A percentile compares a stretch with the other conserved stretches of the same genome.
Conservation (phyloP, 805 yeast genomes). For the Dipodascopsis tothii region DNA sequence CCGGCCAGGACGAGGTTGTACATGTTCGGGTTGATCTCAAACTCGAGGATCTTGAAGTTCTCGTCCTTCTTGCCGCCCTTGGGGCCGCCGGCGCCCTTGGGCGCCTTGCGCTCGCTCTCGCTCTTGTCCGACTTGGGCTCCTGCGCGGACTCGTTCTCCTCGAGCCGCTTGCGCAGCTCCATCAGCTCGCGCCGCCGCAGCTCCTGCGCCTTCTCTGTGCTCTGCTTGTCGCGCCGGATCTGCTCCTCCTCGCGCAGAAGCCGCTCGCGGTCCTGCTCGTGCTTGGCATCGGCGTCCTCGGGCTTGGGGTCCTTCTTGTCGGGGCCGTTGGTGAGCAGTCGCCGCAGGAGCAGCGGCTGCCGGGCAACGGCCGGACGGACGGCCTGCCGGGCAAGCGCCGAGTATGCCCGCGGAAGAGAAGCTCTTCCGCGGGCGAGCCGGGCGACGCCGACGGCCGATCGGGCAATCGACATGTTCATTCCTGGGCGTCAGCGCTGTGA, state of each 20-base stretch:
- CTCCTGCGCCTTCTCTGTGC: neutral
- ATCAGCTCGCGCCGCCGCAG: neutral
- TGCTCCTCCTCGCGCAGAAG: neutral
- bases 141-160: neutral
- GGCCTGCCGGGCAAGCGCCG: too few species aligned
- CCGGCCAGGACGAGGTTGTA: conserved; percentile 7
- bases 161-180: neutral
- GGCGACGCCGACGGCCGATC: too few species aligned
- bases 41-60: conserved; percentile 7
- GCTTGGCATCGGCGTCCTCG: too few species aligned
- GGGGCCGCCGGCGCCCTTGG: neutral
- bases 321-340: too few species aligned
- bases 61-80: neutral
- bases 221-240: neutral
- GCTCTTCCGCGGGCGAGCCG: too few species aligned
- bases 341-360: too few species aligned
- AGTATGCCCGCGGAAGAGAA: too few species aligned
- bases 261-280: neutral
- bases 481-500: too few species aligned
- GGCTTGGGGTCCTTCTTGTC: too few species aligned
- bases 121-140: neutral
- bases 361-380: too few species aligned
- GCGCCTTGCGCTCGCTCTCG: neutral
- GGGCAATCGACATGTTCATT: too few species aligned
- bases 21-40: conserved; percentile 15